Conservation (phyloP, 2,329 filamentous ascomycete species). For the Diaporthe eres region DNA sequence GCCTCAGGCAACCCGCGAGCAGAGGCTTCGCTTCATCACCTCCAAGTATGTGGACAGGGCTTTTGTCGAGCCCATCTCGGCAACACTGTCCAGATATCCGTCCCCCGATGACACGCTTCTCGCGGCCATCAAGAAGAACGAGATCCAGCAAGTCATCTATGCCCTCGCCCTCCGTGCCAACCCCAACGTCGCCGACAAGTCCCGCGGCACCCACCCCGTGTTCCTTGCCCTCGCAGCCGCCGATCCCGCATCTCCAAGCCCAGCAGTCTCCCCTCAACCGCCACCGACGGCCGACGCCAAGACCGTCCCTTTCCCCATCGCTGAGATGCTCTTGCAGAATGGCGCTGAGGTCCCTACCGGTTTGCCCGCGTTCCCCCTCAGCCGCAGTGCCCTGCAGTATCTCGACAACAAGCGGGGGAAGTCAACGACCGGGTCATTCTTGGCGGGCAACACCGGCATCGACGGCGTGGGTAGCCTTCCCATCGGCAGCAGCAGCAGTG, state of each 20-base stretch:
- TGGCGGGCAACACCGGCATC: constrained; percentile 40
- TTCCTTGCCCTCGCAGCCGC: constrained; percentile 94
- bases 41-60: constrained; percentile 90
- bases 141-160: constrained; percentile 93
- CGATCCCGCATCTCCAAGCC: constrained; percentile 85
- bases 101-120: constrained; percentile 90
- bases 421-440: constrained; percentile 51
- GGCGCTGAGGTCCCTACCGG: constrained; percentile 86
- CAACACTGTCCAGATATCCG: constrained; percentile 80
- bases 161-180: constrained; percentile 89
- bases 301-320: constrained; percentile 83
- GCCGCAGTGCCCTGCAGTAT: constrained; percentile 84
- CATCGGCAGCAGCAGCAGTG: constrained; percentile 54
- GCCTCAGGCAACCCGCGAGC: constrained; percentile 86
- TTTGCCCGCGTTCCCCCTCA: constrained; percentile 86
- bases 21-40: constrained; percentile 94
- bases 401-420: constrained; percentile 81
- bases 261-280: constrained; percentile 58
- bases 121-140: constrained; percentile 95
- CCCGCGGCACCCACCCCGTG: constrained; percentile 88
- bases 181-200: constrained; percentile 88
- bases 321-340: constrained; percentile 93
- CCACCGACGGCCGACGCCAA: constrained; percentile 60
- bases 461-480: constrained; percentile 77
- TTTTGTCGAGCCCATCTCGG: constrained; percentile 84